Evolutionary conservation across 2,329 filamentous ascomycete genomes (phyloP).

Genomic region (Bertia moriformis): DNA sequence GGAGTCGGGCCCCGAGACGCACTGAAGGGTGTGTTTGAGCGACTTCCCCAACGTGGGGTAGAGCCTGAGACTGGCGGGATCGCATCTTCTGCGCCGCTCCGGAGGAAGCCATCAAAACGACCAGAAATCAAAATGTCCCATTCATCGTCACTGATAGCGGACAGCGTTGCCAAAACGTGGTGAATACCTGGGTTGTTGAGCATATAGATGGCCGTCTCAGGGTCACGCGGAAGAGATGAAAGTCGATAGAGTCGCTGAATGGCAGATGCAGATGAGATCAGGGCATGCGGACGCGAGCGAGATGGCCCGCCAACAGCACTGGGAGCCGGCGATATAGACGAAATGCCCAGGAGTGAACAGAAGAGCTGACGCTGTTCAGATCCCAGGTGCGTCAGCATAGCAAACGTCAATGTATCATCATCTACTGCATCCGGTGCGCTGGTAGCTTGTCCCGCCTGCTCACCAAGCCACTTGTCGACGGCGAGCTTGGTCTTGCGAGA

Average conservation of each 20-base stretch:
- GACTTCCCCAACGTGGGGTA: conserved; percentile 1
- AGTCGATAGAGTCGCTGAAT: conserved; percentile 49
- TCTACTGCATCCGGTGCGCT: conserved; percentile 47
- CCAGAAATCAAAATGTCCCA: conserved; percentile 56
- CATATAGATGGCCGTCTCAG: conserved; percentile 49
- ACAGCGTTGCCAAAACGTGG: conserved; percentile 45
- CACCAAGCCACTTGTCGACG: conserved; percentile 48
- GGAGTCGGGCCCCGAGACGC: conserved; percentile 11
- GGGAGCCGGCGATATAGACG: neutral
- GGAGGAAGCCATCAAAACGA: conserved; percentile 52
- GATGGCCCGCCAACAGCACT: neutral
- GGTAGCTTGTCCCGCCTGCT: conserved; percentile 35
- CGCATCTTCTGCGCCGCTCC: conserved; percentile 39
- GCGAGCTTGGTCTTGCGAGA: conserved; percentile 51
- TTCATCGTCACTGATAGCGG: conserved; percentile 47
- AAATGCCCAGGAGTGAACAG: conserved; percentile 32
- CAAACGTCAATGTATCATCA: conserved; percentile 52
- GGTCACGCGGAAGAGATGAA: conserved; percentile 35
- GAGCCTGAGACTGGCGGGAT: neutral
- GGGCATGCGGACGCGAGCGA: conserved; percentile 20
- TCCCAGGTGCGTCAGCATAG: conserved; percentile 48
- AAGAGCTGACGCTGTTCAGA: conserved; percentile 39
- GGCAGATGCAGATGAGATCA: conserved; percentile 37
- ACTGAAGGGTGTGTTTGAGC: neutral
- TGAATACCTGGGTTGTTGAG: conserved; percentile 44